Evolutionary conservation across 2,329 filamentous ascomycete genomes (phyloP).

Genomic region (Penicillium sclerotigenum): DNA sequence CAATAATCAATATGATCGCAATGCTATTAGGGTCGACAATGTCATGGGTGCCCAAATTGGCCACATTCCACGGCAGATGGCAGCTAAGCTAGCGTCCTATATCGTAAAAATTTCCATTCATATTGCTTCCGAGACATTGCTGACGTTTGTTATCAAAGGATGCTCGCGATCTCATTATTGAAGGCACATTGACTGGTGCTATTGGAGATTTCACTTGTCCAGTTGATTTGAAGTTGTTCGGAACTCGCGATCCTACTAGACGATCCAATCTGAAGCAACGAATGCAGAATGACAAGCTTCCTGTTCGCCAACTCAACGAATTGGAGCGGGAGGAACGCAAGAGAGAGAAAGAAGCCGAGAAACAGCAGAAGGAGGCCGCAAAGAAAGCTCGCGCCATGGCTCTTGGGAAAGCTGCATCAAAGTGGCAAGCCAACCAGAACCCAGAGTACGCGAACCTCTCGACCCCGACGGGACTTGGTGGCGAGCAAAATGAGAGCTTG

Average conservation of each 20-base stretch:
- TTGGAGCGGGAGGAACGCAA: slow-evolving; percentile 50
- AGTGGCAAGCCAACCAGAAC: slow-evolving; percentile 26
- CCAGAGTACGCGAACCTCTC: slow-evolving; percentile 38
- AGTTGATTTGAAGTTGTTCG: slow-evolving; percentile 65
- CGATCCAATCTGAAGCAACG: slow-evolving; percentile 56
- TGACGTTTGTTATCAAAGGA: slow-evolving; percentile 43
- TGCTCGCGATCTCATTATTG: slow-evolving; percentile 58
- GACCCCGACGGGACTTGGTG: slow-evolving; percentile 26
- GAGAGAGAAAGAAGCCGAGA: slow-evolving; percentile 51
- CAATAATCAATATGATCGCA: slow-evolving; percentile 65
- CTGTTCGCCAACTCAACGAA: slow-evolving; percentile 53
- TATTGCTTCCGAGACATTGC: neutral
- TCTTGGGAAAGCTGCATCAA: slow-evolving; percentile 24
- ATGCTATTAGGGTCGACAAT: slow-evolving; percentile 77
- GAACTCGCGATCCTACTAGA: slow-evolving; percentile 56
- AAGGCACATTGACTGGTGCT: slow-evolving; percentile 65
- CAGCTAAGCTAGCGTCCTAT: slow-evolving; percentile 69
- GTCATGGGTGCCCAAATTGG: slow-evolving; percentile 73
- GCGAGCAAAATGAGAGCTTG: slow-evolving; percentile 45
- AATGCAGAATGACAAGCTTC: slow-evolving; percentile 64
- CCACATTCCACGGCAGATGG: slow-evolving; percentile 67
- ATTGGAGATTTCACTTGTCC: slow-evolving; percentile 71
- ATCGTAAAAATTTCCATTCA: slow-evolving; percentile 50
- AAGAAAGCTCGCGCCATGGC: slow-evolving; percentile 31
- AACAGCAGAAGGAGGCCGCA: slow-evolving; percentile 43